These are phyloP conservation scores for Naganishia sp. DNA, from an alignment of 1,284 basidiomycete genomes.

Conservation along the genomic window DNA sequence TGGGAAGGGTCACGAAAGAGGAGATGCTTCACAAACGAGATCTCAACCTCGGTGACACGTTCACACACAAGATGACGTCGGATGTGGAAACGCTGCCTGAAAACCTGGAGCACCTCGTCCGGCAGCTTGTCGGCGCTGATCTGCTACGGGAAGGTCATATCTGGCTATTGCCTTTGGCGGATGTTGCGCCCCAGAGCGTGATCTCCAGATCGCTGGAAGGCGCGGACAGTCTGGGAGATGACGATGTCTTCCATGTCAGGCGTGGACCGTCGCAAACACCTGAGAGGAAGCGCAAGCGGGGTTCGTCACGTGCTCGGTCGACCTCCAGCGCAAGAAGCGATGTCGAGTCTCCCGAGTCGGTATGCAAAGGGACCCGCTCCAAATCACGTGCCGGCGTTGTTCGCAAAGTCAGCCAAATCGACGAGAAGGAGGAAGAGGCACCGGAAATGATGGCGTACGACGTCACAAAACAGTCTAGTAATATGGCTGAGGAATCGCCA, in stretches of 20 bases:
- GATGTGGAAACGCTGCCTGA: constrained; percentile 30
- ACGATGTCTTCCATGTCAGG: constrained; percentile 7
- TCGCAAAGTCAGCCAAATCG: constrained; percentile 16
- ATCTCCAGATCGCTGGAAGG: background rate
- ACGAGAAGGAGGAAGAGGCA: constrained; percentile 14
- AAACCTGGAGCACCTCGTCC: constrained; percentile 20
- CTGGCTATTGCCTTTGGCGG: constrained; percentile 29
- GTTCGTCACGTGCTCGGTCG: constrained; percentile 11
- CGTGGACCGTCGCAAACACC: constrained; percentile 5
- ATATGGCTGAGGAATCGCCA: too few species aligned
- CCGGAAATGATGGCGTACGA: background rate
- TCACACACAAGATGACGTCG: constrained; percentile 21
- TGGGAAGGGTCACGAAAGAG: constrained; percentile 30
- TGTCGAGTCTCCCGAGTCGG: constrained; percentile 1
- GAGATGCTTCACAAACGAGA: constrained; percentile 30
- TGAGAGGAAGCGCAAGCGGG: constrained; percentile 24
- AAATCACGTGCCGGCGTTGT: background rate
- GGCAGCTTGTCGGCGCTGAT: constrained; percentile 27
- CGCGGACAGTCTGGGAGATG: background rate
- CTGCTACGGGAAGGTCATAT: constrained; percentile 32
- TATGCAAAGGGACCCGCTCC: background rate
- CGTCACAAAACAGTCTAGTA: too few species aligned
- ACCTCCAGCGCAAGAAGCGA: constrained; percentile 11
- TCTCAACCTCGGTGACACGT: constrained; percentile 26
- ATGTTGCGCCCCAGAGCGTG: constrained; percentile 7